Base-by-base conservation (phyloP, 768 basidiomycete species). In the Termitomyces sp. region DNA sequence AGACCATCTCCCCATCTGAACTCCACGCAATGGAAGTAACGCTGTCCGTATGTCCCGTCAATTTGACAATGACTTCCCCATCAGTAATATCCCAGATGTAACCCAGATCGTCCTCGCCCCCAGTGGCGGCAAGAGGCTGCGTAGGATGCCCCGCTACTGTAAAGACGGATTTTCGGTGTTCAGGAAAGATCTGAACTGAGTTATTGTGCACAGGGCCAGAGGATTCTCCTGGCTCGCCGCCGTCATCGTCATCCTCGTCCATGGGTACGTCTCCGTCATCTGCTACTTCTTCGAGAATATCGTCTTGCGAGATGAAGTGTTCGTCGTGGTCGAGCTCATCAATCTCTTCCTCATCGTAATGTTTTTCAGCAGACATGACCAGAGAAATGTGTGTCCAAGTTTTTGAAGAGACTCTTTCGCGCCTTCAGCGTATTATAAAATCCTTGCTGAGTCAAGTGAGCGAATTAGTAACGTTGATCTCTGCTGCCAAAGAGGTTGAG, bases 101-200 rank as follows among this genome's bases (percentile, higher is more conserved):
- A 37, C 92, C 97, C 0, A 91, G 70, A 68, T 98, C 95, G 69
- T 98, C 97, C 72, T 97, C 94, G 20, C 94, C 97, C 28, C 97
- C 97, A 1, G 94, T 94, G 22, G 84, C 88, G 7, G 92, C 94
- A 22, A 98, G 77, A 4, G 88, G 84, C 58, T 87, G 77, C 15
- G 82, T 83, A 0, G 97, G 96, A 68, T 99, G 97, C 34, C 84
- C 80, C 4, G 93, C 77, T 39, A 98, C 78, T 33, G 86, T 73
- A 70, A 97, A 99, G 33, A 98, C 90, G 18, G 96, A 94, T 26
- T 80, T 73, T 16, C 70, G 69, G 72, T 98, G 95, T 8, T 73
- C 73, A 16, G 77, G 68, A 68, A 93, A 94, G 57, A 80, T 78
- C 67, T 86, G 88, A 13, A 90, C 75, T 12, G 86, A 85, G 66